Evolutionary conservation across 2,329 filamentous ascomycete genomes (phyloP).

Genomic region (Diaporthe sp.): DNA sequence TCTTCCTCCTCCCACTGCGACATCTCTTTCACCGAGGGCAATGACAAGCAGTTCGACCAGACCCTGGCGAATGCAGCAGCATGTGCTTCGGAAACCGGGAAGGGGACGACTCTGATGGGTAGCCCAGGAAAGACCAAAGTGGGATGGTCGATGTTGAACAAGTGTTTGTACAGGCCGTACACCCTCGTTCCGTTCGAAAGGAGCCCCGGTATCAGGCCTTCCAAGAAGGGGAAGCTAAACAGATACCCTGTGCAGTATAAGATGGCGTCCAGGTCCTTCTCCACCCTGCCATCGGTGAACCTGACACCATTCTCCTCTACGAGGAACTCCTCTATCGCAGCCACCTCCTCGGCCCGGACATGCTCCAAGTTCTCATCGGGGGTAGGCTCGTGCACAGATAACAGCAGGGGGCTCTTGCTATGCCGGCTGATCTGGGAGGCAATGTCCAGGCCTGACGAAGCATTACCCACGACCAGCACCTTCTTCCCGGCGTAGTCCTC

Average conservation of each 20-base stretch:
- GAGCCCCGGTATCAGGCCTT: conserved; percentile 61
- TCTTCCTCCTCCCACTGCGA: conserved; percentile 74
- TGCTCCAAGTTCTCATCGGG: conserved; percentile 60
- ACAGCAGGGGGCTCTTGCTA: conserved; percentile 72
- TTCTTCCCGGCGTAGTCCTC: conserved; percentile 76
- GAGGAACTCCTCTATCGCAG: conserved; percentile 71
- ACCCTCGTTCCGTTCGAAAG: conserved; percentile 79
- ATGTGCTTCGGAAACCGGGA: conserved; percentile 84
- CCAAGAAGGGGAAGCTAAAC: conserved; percentile 83
- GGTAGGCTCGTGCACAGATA: conserved; percentile 70
- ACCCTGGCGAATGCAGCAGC: conserved; percentile 81
- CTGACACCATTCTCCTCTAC: conserved; percentile 68
- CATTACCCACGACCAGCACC: conserved; percentile 87
- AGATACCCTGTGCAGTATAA: conserved; percentile 94
- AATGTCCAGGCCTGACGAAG: conserved; percentile 88
- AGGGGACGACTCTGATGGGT: conserved; percentile 89
- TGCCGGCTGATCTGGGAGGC: conserved; percentile 78
- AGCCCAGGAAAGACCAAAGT: conserved; percentile 84
- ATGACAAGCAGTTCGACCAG: conserved; percentile 77
- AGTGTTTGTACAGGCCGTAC: conserved; percentile 80
- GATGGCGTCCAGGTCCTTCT: conserved; percentile 79
- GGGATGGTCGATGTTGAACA: conserved; percentile 82
- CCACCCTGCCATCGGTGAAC: conserved; percentile 75
- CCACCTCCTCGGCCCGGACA: conserved; percentile 63
- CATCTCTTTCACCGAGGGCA: conserved; percentile 78